These are phyloP conservation scores for Macrophomina tecta DNA, from an alignment of 2,329 filamentous ascomycete species.

Conservation along the genomic window DNA sequence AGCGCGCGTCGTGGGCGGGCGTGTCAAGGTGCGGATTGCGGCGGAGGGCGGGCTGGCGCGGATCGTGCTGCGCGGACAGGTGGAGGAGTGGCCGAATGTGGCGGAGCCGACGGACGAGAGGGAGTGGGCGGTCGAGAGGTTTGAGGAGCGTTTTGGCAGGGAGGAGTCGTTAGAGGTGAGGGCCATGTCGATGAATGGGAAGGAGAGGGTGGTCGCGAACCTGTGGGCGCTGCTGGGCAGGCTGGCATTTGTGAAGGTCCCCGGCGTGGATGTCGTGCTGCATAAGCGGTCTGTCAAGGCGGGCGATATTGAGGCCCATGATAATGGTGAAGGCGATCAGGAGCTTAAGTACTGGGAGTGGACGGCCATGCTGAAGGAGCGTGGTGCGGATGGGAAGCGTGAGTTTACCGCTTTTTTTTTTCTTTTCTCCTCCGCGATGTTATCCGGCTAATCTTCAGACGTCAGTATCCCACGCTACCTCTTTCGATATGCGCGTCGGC, in stretches of 20 bases:
- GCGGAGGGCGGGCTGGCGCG: neutral
- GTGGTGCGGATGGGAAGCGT: slow-evolving; percentile 32
- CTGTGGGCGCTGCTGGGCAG: slow-evolving; percentile 44
- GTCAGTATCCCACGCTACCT: slow-evolving; percentile 45
- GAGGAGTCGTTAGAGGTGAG: slow-evolving; percentile 40
- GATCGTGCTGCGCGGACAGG: neutral
- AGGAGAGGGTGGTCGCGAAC: slow-evolving; percentile 39
- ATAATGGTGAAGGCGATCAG: fast-evolving
- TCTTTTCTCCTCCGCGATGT: no score
- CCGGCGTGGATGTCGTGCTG: slow-evolving; percentile 47
- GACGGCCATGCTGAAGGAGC: slow-evolving; percentile 30
- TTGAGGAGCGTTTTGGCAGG: slow-evolving; percentile 43
- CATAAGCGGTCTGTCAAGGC: slow-evolving; percentile 44
- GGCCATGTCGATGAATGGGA: slow-evolving; percentile 51
- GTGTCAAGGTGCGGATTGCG: neutral
- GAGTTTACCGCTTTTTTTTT: slow-evolving; percentile 27
- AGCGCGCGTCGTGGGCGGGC: neutral
- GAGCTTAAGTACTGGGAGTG: slow-evolving; percentile 31
- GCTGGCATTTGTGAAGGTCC: slow-evolving; percentile 45
- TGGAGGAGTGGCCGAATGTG: neutral
- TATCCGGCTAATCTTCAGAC: neutral
- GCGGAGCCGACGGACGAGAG: neutral
- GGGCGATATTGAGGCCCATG: neutral
- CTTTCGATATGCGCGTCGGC: slow-evolving; percentile 55
- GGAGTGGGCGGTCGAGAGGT: slow-evolving; percentile 24